Conservation (phyloP, 1,139 yeast genomes). For the Yamadazyma sp. region DNA sequence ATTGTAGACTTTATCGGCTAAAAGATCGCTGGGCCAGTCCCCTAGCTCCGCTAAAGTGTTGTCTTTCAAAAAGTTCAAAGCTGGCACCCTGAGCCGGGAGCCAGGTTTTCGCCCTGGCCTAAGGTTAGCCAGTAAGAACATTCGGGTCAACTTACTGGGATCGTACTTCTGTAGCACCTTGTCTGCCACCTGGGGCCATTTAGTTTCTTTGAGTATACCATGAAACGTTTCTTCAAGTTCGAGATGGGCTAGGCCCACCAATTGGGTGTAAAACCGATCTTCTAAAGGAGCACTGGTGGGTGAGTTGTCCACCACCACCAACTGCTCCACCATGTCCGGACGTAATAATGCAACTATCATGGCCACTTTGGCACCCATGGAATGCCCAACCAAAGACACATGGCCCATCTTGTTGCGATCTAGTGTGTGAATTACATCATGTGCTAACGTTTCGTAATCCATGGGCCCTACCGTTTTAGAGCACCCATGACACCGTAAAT, state of each 20-base stretch:
- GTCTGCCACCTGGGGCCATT: slow-evolving; percentile 12
- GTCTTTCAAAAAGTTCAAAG: slow-evolving; percentile 25
- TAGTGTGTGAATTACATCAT: slow-evolving; percentile 40
- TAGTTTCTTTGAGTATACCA: slow-evolving; percentile 1
- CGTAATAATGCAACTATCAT: slow-evolving; percentile 42
- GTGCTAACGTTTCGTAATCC: slow-evolving; percentile 40
- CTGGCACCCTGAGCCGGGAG: slow-evolving; percentile 25
- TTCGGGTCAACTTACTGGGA: slow-evolving; percentile 22
- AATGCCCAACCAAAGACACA: slow-evolving; percentile 47
- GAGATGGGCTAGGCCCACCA: slow-evolving; percentile 35
- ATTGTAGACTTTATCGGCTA: slow-evolving; percentile 21
- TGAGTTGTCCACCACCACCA: slow-evolving; percentile 50
- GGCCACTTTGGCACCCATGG: slow-evolving; percentile 55
- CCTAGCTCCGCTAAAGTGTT: slow-evolving; percentile 33
- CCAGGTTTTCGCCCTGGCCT: slow-evolving; percentile 20
- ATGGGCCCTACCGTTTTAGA: slow-evolving; percentile 46
- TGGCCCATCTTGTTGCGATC: slow-evolving; percentile 22
- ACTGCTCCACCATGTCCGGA: slow-evolving; percentile 37
- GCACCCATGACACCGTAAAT: slow-evolving; percentile 55
- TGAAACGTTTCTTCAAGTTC: slow-evolving; percentile 17
- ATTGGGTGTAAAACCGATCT: slow-evolving; percentile 22
- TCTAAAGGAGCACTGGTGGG: slow-evolving; percentile 35
- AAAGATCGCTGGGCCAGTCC: slow-evolving; percentile 41
- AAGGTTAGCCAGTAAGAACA: slow-evolving; percentile 32
- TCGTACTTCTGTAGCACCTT: slow-evolving; percentile 22